Base-by-base conservation (phyloP, 2,329 filamentous ascomycete species). In the Stemphylium vesicarium region DNA sequence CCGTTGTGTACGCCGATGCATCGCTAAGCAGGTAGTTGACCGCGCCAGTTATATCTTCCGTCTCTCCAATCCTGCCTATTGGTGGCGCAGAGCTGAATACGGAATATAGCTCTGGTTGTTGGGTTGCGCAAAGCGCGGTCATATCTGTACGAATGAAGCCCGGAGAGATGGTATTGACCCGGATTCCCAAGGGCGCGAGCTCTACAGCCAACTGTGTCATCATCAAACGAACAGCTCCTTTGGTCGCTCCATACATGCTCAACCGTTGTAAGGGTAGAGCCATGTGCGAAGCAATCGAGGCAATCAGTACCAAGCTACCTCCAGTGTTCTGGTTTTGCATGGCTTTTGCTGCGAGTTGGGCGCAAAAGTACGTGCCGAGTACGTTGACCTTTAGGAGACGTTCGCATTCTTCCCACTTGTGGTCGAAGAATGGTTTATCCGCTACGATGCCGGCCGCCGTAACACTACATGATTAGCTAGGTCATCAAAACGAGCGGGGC, bases 1-100 rank as follows among this genome's bases (percentile, higher is more conserved):
- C 78, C 0, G 78, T 80, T 3, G 78, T 81, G 56, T 77, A 76
- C 11, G 69, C 64, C 16, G 78, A 68, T 7, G 78, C 39, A 18
- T 82, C 79, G 40, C 77, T 78, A 20, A 81, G 57, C 13, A 80
- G 62, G 54, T 80, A 81, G 8, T 78, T 66, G 4, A 77, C 74
- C 1, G 79, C 76, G 1, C 72, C 75, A 0, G 75, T 78, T 4
- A 81, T 69, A 57, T 81, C 79, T 24, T 77, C 76, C 53, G 76
- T 73, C 0, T 67, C 77, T 39, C 77, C 77, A 13, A 80, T 60
- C 6, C 78, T 67, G 53, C 75, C 69, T 24, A 77, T 69, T 0
- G 77, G 78, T 10, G 63, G 63, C 3, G 78, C 60, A 9, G 58
- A 50, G 52, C 54, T 60, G 54, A 63, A 60, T 31, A 60, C 53